phyloP scores from a whole-genome alignment of 768 basidiomycete species.

The Psilocybe azurescens region DNA sequence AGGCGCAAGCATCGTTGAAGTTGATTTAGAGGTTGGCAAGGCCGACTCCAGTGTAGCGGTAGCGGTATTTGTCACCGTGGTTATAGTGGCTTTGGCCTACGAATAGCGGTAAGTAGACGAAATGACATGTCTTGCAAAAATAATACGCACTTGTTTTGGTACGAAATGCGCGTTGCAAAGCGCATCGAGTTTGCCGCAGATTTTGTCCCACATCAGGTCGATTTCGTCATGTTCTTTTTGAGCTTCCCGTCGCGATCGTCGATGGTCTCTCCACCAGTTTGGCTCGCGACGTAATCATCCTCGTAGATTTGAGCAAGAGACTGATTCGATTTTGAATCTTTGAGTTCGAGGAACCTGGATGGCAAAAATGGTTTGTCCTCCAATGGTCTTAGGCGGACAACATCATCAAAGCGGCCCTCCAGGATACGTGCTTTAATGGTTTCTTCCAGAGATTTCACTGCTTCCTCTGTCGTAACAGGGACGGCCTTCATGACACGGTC shows the following conservation, averaged over 20 bases:
- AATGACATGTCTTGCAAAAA: neutral
- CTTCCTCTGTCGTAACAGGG: slow-evolving; percentile 90
- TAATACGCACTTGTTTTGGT: slow-evolving; percentile 80
- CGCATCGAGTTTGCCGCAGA: slow-evolving; percentile 90
- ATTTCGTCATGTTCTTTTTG: slow-evolving; percentile 88
- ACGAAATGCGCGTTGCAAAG: slow-evolving; percentile 95
- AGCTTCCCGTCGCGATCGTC: slow-evolving; percentile 92
- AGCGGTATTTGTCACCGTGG: slow-evolving; percentile 81
- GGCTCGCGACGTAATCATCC: slow-evolving; percentile 81
- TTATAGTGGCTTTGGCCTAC: slow-evolving; percentile 89
- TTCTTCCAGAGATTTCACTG: slow-evolving; percentile 82
- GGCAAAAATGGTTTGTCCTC: slow-evolving; percentile 92
- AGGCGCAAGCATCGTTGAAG: slow-evolving; percentile 85
- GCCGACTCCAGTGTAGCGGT: slow-evolving; percentile 89
- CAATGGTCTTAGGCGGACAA: slow-evolving; percentile 77
- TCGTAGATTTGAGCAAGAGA: slow-evolving; percentile 97
- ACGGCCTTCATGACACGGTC: slow-evolving; percentile 87
- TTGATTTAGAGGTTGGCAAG: slow-evolving; percentile 80
- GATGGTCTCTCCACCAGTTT: slow-evolving; percentile 52
- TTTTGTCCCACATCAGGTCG: slow-evolving; percentile 80
- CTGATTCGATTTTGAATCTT: slow-evolving; percentile 86
- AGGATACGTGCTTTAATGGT: slow-evolving; percentile 89
- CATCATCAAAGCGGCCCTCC: slow-evolving; percentile 89
- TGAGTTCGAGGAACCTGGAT: slow-evolving; percentile 85
- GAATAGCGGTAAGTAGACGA: neutral